Evolutionary conservation across 2,329 filamentous ascomycete genomes (phyloP).

Genomic region (Penicillium sp.): DNA sequence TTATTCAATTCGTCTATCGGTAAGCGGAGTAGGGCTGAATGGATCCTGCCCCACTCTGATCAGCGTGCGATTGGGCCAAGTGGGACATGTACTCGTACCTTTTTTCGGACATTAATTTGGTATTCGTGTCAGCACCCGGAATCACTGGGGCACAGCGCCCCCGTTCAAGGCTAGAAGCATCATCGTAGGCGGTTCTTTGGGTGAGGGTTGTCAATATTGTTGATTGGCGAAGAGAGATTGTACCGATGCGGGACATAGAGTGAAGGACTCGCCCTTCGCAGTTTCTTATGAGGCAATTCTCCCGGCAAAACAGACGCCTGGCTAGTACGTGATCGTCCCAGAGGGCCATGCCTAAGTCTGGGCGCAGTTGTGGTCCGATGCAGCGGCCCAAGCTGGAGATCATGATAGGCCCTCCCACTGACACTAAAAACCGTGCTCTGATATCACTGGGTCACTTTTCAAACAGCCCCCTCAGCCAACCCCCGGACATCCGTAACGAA

Average conservation of each 20-base stretch:
- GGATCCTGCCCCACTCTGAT: constrained; percentile 14
- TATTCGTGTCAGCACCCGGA: not conserved
- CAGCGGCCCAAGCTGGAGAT: not conserved
- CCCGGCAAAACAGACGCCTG: not conserved
- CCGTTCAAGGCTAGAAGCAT: not conserved
- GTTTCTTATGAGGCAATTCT: not conserved
- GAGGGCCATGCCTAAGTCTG: not conserved
- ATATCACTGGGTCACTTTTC: constrained; percentile 5
- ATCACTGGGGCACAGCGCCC: not conserved
- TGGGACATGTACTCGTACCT: constrained; percentile 16
- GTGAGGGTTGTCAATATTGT: not conserved
- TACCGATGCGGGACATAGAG: not conserved
- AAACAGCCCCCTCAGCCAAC: not conserved
- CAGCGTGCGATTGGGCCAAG: constrained; percentile 13
- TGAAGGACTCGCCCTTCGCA: not conserved
- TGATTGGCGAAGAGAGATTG: not conserved
- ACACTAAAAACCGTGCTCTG: not conserved
- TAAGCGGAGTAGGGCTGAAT: constrained; percentile 22
- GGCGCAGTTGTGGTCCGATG: constrained; percentile 1
- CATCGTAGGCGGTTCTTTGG: not conserved
- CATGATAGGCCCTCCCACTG: not conserved
- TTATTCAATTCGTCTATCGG: constrained; percentile 10
- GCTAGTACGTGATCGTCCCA: not conserved
- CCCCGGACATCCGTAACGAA: not conserved
- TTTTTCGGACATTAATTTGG: constrained; percentile 1